Percentiles rank a stretch among this genome's conserved stretches.
Conservation (phyloP, 768 basidiomycete species). For the Pulveroboletus frians region DNA sequence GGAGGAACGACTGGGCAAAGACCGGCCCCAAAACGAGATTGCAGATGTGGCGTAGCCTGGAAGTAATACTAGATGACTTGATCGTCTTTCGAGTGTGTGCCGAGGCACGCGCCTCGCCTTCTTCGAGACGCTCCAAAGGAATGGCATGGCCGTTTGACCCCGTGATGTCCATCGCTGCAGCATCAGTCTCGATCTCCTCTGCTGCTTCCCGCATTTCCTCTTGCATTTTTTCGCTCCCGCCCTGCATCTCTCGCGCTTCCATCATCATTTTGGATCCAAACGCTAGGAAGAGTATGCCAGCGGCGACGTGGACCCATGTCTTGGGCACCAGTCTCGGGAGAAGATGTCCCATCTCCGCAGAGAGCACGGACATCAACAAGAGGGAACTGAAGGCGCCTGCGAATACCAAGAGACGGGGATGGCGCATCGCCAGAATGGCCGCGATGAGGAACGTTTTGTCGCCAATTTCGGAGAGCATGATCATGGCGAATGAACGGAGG, state of each 20-base stretch:
- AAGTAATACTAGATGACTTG: constrained; percentile 32
- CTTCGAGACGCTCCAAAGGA: constrained; percentile 74
- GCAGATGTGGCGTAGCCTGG: constrained; percentile 78
- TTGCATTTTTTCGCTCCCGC: constrained; percentile 73
- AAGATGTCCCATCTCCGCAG: constrained; percentile 88
- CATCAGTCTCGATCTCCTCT: constrained; percentile 88
- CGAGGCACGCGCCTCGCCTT: constrained; percentile 39
- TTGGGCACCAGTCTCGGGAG: constrained; percentile 77
- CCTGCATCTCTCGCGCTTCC: constrained; percentile 78
- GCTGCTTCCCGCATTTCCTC: constrained; percentile 97
- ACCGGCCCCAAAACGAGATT: constrained; percentile 84
- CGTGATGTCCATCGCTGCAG: constrained; percentile 37
- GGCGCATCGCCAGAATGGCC: constrained; percentile 90
- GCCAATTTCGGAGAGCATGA: constrained; percentile 88
- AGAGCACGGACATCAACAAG: constrained; percentile 88
- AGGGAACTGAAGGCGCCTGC: constrained; percentile 84
- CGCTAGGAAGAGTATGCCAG: constrained; percentile 79
- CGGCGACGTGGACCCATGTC: constrained; percentile 62
- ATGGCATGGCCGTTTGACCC: constrained; percentile 40
- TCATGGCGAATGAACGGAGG: constrained; percentile 80
- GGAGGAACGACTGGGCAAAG: constrained; percentile 89
- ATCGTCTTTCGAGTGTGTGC: constrained; percentile 13
- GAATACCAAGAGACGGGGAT: constrained; percentile 82
- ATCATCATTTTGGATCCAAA: constrained; percentile 89
- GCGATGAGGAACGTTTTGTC: constrained; percentile 93